Percentiles rank a stretch among this genome's conserved stretches.
phyloP scores from a whole-genome alignment of 1,284 basidiomycete genomes.

The Cutaneotrichosporon cavernicola region DNA sequence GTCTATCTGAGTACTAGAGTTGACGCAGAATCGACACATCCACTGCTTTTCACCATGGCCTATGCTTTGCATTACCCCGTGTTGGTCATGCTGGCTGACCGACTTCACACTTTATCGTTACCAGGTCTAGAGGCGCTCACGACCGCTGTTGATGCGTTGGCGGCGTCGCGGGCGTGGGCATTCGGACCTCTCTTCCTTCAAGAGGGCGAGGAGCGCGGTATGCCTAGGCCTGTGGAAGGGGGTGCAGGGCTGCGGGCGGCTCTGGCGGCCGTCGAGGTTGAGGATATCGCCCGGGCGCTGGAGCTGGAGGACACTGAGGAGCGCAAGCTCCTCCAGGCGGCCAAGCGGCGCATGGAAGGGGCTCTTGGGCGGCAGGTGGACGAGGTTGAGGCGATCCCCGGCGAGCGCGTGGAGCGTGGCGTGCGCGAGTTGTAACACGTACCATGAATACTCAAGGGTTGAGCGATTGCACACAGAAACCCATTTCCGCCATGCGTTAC shows the following conservation, averaged over 20 bases:
- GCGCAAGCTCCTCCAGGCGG: constrained; percentile 9
- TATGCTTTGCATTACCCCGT: constrained; percentile 22
- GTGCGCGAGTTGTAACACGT: constrained; percentile 23
- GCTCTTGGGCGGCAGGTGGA: constrained; percentile 14
- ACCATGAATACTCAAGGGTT: too few species aligned
- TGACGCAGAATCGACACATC: constrained; percentile 19
- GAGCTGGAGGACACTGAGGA: constrained; percentile 1
- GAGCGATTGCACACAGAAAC: background rate
- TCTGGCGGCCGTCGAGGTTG: constrained; percentile 2
- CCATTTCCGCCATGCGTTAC: background rate
- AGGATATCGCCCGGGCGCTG: background rate
- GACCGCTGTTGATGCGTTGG: constrained; percentile 10
- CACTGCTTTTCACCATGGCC: constrained; percentile 12
- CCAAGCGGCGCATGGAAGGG: constrained; percentile 11
- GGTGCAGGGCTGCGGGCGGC: constrained; percentile 9
- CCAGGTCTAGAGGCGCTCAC: constrained; percentile 3
- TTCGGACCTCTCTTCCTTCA: constrained; percentile 15
- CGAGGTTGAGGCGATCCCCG: constrained; percentile 6
- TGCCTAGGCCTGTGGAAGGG: background rate
- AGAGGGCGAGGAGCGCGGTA: constrained; percentile 1
- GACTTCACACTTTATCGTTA: background rate
- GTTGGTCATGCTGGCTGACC: constrained; percentile 8
- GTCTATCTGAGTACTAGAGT: background rate
- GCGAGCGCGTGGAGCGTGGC: constrained; percentile 26
- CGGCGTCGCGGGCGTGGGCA: constrained; percentile 19